phyloP scores from a whole-genome alignment of 2,329 filamentous ascomycete genomes.

The Geosmithia flava region DNA sequence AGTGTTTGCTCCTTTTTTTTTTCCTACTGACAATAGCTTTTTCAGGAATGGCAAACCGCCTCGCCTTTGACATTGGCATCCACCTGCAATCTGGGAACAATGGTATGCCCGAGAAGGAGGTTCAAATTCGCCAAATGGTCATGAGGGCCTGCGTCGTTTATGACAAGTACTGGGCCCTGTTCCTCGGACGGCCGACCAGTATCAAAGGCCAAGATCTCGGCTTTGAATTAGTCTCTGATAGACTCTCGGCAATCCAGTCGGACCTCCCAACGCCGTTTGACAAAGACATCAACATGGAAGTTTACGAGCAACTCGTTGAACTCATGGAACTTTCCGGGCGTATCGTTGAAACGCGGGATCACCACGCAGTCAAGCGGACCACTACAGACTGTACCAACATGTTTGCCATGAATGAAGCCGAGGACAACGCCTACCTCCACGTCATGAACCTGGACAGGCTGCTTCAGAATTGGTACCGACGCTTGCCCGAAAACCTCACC shows the following conservation, averaged over 20 bases:
- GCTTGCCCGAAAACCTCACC: slow-evolving; percentile 31
- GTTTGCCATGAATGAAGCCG: slow-evolving; percentile 16
- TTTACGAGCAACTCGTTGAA: slow-evolving; percentile 39
- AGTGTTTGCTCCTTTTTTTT: too few relatives aligned
- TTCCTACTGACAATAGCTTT: slow-evolving; percentile 4
- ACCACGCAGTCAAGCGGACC: slow-evolving; percentile 18
- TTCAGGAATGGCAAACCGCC: slow-evolving; percentile 25
- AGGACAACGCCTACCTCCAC: slow-evolving; percentile 34
- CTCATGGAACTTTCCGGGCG: slow-evolving; percentile 42
- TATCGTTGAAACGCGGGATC: slow-evolving; percentile 30
- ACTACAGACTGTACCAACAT: slow-evolving; percentile 16
- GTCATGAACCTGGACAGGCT: slow-evolving; percentile 38
- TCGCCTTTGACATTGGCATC: slow-evolving; percentile 34
- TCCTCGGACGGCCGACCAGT: slow-evolving; percentile 37
- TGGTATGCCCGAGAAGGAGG: slow-evolving; percentile 30
- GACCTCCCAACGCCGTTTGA: slow-evolving; percentile 9
- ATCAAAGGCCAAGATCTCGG: slow-evolving; percentile 40
- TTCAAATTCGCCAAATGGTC: slow-evolving; percentile 34
- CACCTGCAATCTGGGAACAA: slow-evolving; percentile 30
- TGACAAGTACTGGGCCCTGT: slow-evolving; percentile 43
- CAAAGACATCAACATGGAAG: slow-evolving; percentile 15
- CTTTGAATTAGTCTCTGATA: slow-evolving; percentile 30
- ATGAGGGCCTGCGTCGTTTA: slow-evolving; percentile 39
- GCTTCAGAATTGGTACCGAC: slow-evolving; percentile 40
- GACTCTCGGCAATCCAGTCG: slow-evolving; percentile 28